Evolutionary conservation across 345 rosid genomes (phyloP).

Genomic region (Murraya koenigii): DNA sequence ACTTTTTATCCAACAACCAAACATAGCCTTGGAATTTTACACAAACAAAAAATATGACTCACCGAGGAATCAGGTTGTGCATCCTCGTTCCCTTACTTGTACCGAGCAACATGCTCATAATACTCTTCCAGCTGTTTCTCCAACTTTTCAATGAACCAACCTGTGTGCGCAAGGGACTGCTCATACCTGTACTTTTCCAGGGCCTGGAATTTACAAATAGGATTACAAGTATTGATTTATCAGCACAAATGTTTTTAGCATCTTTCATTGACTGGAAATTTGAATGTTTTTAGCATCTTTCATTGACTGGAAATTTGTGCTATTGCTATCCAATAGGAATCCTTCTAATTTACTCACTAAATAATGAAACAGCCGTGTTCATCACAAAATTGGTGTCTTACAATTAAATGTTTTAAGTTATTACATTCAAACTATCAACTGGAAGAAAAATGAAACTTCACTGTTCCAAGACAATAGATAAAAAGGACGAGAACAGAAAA

Average conservation of each 20-base stretch:
- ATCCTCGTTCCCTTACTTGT: constrained; percentile 45
- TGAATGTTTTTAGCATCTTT: too few relatives aligned
- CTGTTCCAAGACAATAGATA: neutral
- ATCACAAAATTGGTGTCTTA: neutral
- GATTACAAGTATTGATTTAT: neutral
- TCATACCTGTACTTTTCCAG: constrained; percentile 71
- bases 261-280: neutral
- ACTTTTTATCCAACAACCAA: too few relatives aligned
- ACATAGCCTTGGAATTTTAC: neutral
- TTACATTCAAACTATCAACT: neutral
- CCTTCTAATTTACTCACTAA: neutral
- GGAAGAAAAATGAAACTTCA: neutral
- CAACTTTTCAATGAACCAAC: constrained; percentile 86
- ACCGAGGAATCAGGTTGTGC: constrained; percentile 1
- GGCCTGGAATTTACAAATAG: constrained; percentile 47
- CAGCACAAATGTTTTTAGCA: neutral
- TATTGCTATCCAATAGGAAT: neutral
- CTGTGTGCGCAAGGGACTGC: constrained; percentile 94
- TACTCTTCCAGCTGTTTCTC: constrained; percentile 86
- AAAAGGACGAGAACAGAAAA: neutral
- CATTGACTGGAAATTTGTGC: too few relatives aligned
- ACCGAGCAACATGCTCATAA: constrained; percentile 51
- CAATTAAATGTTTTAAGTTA: too few relatives aligned
- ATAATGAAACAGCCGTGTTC: neutral
- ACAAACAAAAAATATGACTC: neutral